Percentiles rank a stretch among this genome's conserved stretches.
phyloP scores from a whole-genome alignment of 306 rosid species.

The Glycyrrhiza uralensis region DNA sequence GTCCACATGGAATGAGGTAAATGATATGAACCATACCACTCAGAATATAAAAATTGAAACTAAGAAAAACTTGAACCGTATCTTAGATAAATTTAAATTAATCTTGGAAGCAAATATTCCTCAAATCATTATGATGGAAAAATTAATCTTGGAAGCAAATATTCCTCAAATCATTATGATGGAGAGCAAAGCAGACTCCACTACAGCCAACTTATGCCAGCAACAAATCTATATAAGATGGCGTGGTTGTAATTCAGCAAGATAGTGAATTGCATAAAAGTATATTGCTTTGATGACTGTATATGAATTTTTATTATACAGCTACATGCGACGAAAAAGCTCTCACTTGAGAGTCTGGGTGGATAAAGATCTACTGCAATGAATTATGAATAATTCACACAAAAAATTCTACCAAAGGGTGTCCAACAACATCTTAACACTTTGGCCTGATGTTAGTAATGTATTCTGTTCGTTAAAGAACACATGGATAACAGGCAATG shows the following conservation, averaged over 20 bases:
- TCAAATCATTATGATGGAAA: background rate
- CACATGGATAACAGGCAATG: background rate
- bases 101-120: background rate
- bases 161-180: background rate
- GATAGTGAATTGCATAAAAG: background rate
- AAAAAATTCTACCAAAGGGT: background rate
- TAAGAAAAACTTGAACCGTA: constrained; percentile 1
- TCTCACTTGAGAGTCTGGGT: background rate
- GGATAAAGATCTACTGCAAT: background rate
- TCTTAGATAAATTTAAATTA: background rate
- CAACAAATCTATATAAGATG: background rate
- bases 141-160: background rate
- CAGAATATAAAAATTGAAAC: constrained; percentile 14
- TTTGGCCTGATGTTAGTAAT: background rate
- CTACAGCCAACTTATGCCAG: background rate
- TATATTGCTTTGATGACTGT: background rate
- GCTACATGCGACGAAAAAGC: constrained; percentile 6
- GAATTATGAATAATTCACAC: background rate
- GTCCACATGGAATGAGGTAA: background rate
- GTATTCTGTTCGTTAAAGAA: background rate
- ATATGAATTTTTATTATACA: background rate
- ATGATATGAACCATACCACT: background rate
- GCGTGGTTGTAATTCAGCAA: background rate
- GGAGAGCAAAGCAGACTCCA: background rate
- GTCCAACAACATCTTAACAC: background rate